Percentiles rank a stretch among this genome's conserved stretches.
Conservation (phyloP, 2,329 filamentous ascomycete species). For the Alternaria brassicae region DNA sequence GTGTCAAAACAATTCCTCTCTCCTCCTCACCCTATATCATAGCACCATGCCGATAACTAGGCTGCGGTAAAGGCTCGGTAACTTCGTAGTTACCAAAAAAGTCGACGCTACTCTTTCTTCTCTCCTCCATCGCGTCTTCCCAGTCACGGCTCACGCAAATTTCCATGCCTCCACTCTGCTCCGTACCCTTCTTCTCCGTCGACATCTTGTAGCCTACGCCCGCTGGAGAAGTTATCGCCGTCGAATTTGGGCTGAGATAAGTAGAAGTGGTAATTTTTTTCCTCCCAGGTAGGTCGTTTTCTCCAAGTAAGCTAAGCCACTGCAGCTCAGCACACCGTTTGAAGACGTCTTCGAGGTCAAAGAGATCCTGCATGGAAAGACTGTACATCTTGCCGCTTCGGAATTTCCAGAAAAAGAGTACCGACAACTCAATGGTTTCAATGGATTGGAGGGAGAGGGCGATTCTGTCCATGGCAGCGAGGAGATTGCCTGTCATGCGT, state of each 20-base stretch:
- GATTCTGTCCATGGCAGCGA: constrained; percentile 43
- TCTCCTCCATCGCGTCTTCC: constrained; percentile 40
- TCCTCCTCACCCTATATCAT: constrained; percentile 35
- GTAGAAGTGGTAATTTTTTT: constrained; percentile 9
- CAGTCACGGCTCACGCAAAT: constrained; percentile 44
- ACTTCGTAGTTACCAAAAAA: constrained; percentile 48
- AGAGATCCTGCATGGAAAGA: constrained; percentile 46
- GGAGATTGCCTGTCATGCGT: constrained; percentile 40
- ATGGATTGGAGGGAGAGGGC: constrained; percentile 32
- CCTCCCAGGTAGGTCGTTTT: constrained; percentile 27
- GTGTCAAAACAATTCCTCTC: background rate
- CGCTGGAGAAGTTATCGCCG: constrained; percentile 18
- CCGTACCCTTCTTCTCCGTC: constrained; percentile 41
- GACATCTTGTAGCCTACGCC: constrained; percentile 47
- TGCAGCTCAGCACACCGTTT: constrained; percentile 42
- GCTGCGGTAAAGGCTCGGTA: constrained; percentile 44
- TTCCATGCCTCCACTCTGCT: constrained; percentile 48
- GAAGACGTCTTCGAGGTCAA: constrained; percentile 46
- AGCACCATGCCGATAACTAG: constrained; percentile 36
- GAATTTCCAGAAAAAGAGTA: constrained; percentile 48
- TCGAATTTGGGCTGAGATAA: constrained; percentile 25
- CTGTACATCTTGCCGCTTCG: constrained; percentile 43
- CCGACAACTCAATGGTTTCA: constrained; percentile 41
- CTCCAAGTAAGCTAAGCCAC: constrained; percentile 40
- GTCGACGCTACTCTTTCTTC: constrained; percentile 42